Conservation (phyloP, 176 grass and related monocot genomes). For the Musa itinerans region DNA sequence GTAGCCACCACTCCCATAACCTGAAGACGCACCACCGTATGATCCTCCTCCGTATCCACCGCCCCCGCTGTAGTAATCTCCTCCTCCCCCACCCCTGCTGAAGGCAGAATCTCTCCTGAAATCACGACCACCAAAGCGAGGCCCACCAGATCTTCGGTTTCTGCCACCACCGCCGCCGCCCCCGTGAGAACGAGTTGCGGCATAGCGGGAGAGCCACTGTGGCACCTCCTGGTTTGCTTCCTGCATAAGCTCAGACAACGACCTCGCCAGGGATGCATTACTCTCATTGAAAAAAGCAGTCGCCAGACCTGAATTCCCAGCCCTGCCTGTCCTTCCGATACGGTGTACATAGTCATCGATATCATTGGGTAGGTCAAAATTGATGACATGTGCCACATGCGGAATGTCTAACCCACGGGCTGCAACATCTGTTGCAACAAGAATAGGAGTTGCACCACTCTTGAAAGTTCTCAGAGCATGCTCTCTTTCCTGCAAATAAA, state of each 20-base stretch:
- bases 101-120: conserved; percentile 9
- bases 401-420: conserved; percentile 17
- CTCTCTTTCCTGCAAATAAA: conserved; percentile 9
- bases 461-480: conserved; percentile 4
- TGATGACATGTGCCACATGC: conserved; percentile 12
- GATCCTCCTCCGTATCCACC: conserved; percentile 3
- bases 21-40: not conserved
- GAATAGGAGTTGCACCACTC: conserved; percentile 9
- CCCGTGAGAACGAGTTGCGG: conserved; percentile 7
- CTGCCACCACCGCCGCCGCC: not conserved
- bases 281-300: conserved; percentile 12
- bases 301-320: conserved; percentile 5
- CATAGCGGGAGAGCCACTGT: conserved; percentile 5
- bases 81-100: not conserved
- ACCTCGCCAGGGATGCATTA: conserved; percentile 9
- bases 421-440: conserved; percentile 18
- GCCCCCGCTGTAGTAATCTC: not conserved
- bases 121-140: conserved; percentile 9
- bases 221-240: conserved; percentile 14
- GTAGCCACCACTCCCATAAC: conserved; percentile 7
- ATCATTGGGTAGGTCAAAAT: conserved; percentile 19
- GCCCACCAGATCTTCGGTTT: conserved; percentile 5
- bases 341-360: conserved; percentile 17
- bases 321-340: conserved; percentile 8
- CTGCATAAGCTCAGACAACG: conserved; percentile 10